These are phyloP conservation scores for Beauveria pseudobassiana DNA, from an alignment of 2,329 filamentous ascomycete species.

Conservation along the genomic window DNA sequence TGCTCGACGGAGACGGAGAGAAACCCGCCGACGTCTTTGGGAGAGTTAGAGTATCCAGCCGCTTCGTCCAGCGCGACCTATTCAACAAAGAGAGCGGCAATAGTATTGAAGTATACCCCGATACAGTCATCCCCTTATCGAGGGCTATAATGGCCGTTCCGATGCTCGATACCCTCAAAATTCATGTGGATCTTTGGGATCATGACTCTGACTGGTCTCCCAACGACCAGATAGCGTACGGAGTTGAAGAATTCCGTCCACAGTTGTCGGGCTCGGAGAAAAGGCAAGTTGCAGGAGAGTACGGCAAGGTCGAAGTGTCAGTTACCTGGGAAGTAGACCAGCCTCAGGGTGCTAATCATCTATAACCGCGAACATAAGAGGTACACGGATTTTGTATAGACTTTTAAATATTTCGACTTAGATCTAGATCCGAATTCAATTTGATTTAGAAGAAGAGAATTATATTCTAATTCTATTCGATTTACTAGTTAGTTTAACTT, in stretches of 20 bases:
- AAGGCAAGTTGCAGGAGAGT: neutral
- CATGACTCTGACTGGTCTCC: neutral
- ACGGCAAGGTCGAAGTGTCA: neutral
- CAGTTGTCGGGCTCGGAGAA: neutral
- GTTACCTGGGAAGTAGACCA: neutral
- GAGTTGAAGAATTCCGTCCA: neutral
- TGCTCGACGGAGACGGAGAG: conserved; percentile 11
- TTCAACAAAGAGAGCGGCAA: neutral
- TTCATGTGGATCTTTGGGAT: neutral
- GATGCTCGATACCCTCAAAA: neutral
- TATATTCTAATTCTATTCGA: too few species aligned
- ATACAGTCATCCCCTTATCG: neutral
- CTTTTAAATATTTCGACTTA: too few species aligned
- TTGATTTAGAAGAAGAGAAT: too few species aligned
- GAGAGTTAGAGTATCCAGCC: neutral
- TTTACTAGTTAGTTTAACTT: too few species aligned
- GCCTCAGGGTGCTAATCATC: too few species aligned
- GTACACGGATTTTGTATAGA: too few species aligned
- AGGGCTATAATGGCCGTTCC: neutral
- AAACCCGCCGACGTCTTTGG: conserved; percentile 8
- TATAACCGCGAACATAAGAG: too few species aligned
- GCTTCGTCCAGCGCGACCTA: neutral
- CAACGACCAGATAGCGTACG: neutral
- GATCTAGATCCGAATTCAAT: too few species aligned
- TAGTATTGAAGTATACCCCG: neutral